These are phyloP conservation scores for Lanmaoa pseudosensibilis DNA, from an alignment of 768 basidiomycete species.

Conservation along the genomic window DNA sequence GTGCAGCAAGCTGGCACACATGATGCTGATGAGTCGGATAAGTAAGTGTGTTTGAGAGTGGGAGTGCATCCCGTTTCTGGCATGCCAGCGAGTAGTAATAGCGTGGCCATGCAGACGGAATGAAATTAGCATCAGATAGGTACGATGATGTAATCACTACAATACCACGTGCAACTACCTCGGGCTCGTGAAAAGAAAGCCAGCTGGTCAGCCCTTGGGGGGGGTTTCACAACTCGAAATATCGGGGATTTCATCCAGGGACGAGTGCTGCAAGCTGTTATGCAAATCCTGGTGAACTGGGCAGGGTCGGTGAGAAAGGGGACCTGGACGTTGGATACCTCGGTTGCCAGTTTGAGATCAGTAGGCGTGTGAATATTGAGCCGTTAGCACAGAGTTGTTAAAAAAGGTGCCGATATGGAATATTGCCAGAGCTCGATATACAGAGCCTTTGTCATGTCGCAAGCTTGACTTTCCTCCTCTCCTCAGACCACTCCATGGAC, in stretches of 20 bases:
- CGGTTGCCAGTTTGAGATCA: conserved; percentile 9
- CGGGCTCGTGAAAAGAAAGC: conserved; percentile 11
- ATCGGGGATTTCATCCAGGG: neutral
- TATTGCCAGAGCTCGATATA: conserved; percentile 41
- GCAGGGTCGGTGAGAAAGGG: neutral
- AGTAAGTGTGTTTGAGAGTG: neutral
- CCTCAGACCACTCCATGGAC: conserved; percentile 30
- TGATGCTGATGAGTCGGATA: neutral
- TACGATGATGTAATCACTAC: conserved; percentile 30
- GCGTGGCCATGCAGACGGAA: neutral
- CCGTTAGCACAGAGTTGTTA: conserved; percentile 32
- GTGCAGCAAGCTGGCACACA: conserved; percentile 1
- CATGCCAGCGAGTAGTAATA: conserved; percentile 11
- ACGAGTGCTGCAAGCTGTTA: neutral
- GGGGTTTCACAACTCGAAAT: neutral
- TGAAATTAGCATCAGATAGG: conserved; percentile 26
- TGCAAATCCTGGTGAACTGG: neutral
- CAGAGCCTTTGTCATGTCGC: conserved; percentile 41
- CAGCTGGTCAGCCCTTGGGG: no score
- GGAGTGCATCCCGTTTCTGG: conserved; percentile 5
- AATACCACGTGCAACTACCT: conserved; percentile 19
- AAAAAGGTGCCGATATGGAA: conserved; percentile 41
- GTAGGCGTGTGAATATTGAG: conserved; percentile 31
- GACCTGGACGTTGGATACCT: neutral
- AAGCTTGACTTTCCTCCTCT: conserved; percentile 35